Evolutionary conservation across 352 stramenopile species (phyloP), one percentile per base, ranked within the genome.

Genomic region (Globisporangium orthogonon): DNA sequence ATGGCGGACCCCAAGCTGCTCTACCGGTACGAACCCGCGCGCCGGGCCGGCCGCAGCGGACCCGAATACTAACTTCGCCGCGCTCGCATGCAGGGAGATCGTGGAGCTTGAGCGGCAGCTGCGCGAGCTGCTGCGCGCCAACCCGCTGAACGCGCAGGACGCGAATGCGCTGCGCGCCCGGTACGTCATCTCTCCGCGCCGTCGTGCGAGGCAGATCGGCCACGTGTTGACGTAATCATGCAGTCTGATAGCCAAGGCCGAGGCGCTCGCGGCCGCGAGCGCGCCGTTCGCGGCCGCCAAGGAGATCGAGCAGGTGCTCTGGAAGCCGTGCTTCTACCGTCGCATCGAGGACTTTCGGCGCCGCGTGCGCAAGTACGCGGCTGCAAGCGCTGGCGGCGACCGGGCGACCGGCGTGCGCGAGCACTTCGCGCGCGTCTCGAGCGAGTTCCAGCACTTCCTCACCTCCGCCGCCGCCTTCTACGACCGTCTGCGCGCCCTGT

Each of bases 301-400:
- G 54, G 81, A 94, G 62, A 67, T 90, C 15, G 83, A 94, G 56
- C 78, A 89, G 51, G 80, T 80, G 57, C 71, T 96, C 35, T 97
- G 88, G 88, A 96, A 96, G 62, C 86, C 78, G 17, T 96, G 87
- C 63, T 95, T 95, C 59, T 97, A 97, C 65, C 91, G 91, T 57
- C 78, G 86, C 63, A 97, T 97, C 54, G 88, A 93, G 56, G 81
- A 91, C 57, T 96, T 96, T 54, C 86, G 87, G 9, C 83, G 78
- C 9, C 80, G 82, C 55, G 90, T 95, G 48, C 83, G 86, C 63
- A 94, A 94, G 62, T 93, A 93, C 62, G 81, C 78, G n/a, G 67
- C 82, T 6, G 80, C 84, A 17, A 76, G 79, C 4, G 63, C 80
- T 23, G 23, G 23, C 2, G 67, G 67, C 9, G 87, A 95, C 52